Percentiles rank a stretch among this genome's conserved stretches.
These are phyloP conservation scores for barley (Hordeum vulgare) DNA, from an alignment of 176 grass and related monocot genomes.

Conservation along the genomic window MorexV3_pseudomolecules_assembly NC_058522.1:367346177-367346676, in stretches of 20 bases:
- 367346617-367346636: slow-evolving; percentile 7
- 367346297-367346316: neutral
- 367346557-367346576: neutral
- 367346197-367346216: neutral
- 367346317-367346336: neutral
- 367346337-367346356: slow-evolving; percentile 26
- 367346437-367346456: slow-evolving; percentile 73
- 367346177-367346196: neutral
- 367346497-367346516: slow-evolving; percentile 71
- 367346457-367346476: slow-evolving; percentile 95
- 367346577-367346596: neutral
- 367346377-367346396: slow-evolving; percentile 66
- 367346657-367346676: slow-evolving; percentile 85
- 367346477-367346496: slow-evolving; percentile 95
- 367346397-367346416: slow-evolving; percentile 70
- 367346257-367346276: neutral
- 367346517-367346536: slow-evolving; percentile 6
- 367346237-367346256: neutral
- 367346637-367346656: slow-evolving; percentile 60
- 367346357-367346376: slow-evolving; percentile 50
- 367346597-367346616: slow-evolving; percentile 4
- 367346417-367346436: slow-evolving; percentile 93
- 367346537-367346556: neutral
- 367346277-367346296: slow-evolving; percentile 5
- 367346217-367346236: neutral